Percentiles rank a stretch among this genome's conserved stretches.
phyloP scores from a whole-genome alignment of 148 eudicot genomes.

The Diospyros lotus region DNA sequence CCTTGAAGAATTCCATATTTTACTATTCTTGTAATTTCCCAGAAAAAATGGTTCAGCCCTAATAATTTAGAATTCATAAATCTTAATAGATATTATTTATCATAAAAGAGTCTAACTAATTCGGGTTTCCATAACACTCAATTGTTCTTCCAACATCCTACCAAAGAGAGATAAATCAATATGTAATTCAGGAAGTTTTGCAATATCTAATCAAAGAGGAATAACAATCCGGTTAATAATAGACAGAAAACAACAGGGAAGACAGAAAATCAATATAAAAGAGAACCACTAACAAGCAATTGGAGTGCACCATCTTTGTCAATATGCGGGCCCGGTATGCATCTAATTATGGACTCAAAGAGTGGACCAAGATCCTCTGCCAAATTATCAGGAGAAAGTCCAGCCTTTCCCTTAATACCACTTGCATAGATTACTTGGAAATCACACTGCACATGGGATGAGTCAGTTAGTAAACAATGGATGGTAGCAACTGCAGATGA shows the following conservation, averaged over 20 bases:
- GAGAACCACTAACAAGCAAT: slow-evolving; percentile 86
- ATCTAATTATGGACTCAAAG: slow-evolving; percentile 78
- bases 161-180: neutral
- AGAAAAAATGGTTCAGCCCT: neutral
- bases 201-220: neutral
- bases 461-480: neutral
- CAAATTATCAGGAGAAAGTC: slow-evolving; percentile 85
- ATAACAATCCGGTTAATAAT: neutral
- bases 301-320: slow-evolving; percentile 90
- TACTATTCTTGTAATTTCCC: neutral
- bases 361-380: slow-evolving; percentile 98
- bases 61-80: neutral
- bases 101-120: neutral
- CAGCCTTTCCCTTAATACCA: slow-evolving; percentile 91
- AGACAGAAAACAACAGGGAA: neutral
- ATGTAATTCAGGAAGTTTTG: neutral
- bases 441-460: slow-evolving; percentile 69
- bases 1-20: neutral
- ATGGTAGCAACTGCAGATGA: neutral
- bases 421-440: slow-evolving; percentile 96
- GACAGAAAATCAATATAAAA: neutral
- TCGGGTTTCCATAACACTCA: neutral
- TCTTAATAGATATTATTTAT: neutral
- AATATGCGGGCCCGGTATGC: slow-evolving; percentile 94
- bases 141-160: neutral